Evolutionary conservation across 2,329 filamentous ascomycete species (phyloP), one percentile per base, ranked within the genome.

Genomic region (Sporothrix inflata): DNA sequence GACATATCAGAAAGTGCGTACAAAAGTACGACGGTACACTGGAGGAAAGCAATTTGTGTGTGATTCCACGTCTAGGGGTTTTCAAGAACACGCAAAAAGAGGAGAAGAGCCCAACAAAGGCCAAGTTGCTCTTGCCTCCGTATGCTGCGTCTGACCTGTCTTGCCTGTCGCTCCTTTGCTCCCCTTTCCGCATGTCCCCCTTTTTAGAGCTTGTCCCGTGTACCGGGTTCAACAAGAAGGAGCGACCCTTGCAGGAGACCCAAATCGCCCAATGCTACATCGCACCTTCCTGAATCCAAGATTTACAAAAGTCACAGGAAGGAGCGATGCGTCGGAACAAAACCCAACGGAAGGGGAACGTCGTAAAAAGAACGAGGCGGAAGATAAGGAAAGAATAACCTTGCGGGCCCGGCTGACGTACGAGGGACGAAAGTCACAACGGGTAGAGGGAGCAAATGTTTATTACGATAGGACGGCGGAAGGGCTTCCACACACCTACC

Each of bases 211-310:
- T n/a, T 6, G 27, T 51, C n/a, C 34, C 38, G 21, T 40, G 38
- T 45, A 51, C 34, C 34, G n/a, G 66, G 47, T 34, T 42, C n/a
- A 21, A 30, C 49, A 45, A 47, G 51, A 60, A 69, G 67, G 67
- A 45, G 38, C 51, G 67, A 69, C 67, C 66, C 51, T 60, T 57
- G 67, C 51, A 69, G 67, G 8, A 27, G 24, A 42, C 51, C 38
- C 3, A 63, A 63, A 45, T 45, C 9, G 11, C 16, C 34, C 30
- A 19, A 24, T 49, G 19, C 21, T n/a, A 24, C 49, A 34, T 30
- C 16, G 8, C 16, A 51, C 8, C 47, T 40, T 21, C 47, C 45
- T 24, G 16, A 63, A 19, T 66, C 14, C 40, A 30, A 4, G n/a
- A n/a, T 49, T 1, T 11, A 66, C 19, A 19, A 49, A 49, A 27